Evolutionary conservation across 1,284 basidiomycete species (phyloP).

Genomic region (Limonomyces culmigenus): DNA sequence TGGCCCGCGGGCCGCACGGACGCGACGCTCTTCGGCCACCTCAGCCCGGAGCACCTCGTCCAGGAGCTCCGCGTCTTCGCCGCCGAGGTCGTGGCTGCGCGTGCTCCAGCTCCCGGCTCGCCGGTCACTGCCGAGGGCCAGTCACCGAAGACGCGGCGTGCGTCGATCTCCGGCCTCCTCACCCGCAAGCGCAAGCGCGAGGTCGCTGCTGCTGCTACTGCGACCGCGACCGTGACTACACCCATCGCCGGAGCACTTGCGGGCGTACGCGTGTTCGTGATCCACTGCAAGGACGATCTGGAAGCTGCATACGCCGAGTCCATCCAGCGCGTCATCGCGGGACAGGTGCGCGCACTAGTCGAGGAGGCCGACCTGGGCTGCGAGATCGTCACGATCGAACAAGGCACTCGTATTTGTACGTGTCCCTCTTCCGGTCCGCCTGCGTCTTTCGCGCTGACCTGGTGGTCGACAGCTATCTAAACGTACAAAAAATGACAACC

Average conservation of each 20-base stretch:
- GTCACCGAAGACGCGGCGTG: no score
- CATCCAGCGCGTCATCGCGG: conserved; percentile 38
- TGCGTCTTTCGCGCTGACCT: no score
- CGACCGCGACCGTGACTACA: conserved; percentile 16
- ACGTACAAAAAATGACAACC: no score
- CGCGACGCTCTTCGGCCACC: conserved; percentile 55
- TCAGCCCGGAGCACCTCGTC: conserved; percentile 55
- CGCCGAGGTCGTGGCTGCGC: conserved; percentile 35
- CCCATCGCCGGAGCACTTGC: conserved; percentile 31
- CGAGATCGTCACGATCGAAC: conserved; percentile 44
- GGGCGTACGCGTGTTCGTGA: conserved; percentile 52
- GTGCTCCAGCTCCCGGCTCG: conserved; percentile 8
- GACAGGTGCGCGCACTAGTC: conserved; percentile 41
- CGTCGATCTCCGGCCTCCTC: no score
- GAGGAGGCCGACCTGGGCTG: conserved; percentile 38
- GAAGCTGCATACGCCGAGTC: conserved; percentile 22
- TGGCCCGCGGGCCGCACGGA: conserved; percentile 50
- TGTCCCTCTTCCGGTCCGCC: no score
- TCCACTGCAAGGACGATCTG: conserved; percentile 66
- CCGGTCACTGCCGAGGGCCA: no score
- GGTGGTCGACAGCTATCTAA: no score
- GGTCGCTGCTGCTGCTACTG: conserved; percentile 4
- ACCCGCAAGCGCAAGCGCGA: conserved; percentile 7
- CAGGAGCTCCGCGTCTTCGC: conserved; percentile 52
- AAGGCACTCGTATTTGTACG: conserved; percentile 60